Evolutionary conservation across 768 basidiomycete genomes (phyloP), one percentile per base, ranked within the genome.

Genomic region (Paxillus ammoniavirescens): DNA sequence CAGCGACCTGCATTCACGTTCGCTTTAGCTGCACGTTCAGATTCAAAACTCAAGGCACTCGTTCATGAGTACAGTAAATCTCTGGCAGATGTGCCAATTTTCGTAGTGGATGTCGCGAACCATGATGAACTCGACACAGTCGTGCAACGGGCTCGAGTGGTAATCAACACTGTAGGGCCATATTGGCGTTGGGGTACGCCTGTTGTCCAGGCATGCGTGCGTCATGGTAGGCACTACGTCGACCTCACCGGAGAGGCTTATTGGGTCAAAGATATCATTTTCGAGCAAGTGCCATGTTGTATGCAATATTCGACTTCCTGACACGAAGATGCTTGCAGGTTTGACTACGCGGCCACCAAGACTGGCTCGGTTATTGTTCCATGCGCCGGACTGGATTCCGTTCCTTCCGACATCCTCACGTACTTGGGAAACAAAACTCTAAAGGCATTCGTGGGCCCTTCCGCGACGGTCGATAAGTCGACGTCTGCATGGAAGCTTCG

Each of bases 161-260:
- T 94, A 50, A 84, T 93, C 53, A 91, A 89, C 62, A 73, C 84
- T 30, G 81, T 89, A 31, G 91, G 91, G 1, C 90, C 91, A 2
- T 93, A 79, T 65, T 85, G 82, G 79, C 65, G 65, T 6, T 89
- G 78, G 72, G 88, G 91, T 3, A 83, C 83, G n/a, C 77, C 82
- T 8, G 85, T 93, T 12, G 88, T 92, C 17, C 89, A 81, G 52
- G 86, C 88, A 4, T 96, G 93, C 57, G 88, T 86, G 5, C 73
- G 73, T 35, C 73, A 87, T 53, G 86, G 89, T 5, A 79, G 82
- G 7, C 91, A 95, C 69, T 96, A 96, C 65, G 83, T 93, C 26
- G 95, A 98, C 69, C 73, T 94, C 33, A 83, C 87, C 2, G 87
- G 89, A 8, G 93, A 95, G 66, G 70, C 78, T 0, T 71, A 75